Evolutionary conservation across 1,139 yeast species (phyloP).

Genomic region (Yamadazyma epiphylla): DNA sequence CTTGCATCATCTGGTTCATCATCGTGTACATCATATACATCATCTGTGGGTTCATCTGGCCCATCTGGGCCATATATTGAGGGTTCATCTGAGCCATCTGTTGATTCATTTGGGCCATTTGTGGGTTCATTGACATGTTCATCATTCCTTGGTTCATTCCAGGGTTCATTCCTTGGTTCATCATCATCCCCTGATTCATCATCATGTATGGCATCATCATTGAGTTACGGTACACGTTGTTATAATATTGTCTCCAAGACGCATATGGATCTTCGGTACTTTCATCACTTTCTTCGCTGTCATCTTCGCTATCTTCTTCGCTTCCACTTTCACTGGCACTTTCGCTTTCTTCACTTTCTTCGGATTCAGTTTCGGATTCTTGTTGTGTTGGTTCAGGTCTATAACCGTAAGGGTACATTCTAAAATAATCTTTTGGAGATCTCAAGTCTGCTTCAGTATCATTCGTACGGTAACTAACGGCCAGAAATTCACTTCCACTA

Average conservation of each 20-base stretch:
- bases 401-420: too few species aligned
- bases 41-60: conserved; percentile 8
- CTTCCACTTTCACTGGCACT: too few species aligned
- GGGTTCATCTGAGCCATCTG: too few species aligned
- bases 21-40: conserved; percentile 27
- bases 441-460: conserved; percentile 17
- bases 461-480: conserved; percentile 30
- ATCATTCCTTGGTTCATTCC: conserved; percentile 12
- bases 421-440: not conserved
- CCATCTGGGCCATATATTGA: too few species aligned
- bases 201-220: conserved; percentile 6
- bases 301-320: conserved; percentile 8
- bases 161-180: conserved; percentile 1
- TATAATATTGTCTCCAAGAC: conserved; percentile 15
- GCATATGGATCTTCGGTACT: conserved; percentile 6
- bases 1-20: conserved; percentile 4
- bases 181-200: conserved; percentile 4
- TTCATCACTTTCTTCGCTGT: conserved; percentile 4
- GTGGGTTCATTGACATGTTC: conserved; percentile 1
- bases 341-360: conserved; percentile 13
- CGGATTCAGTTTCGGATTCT: conserved; percentile 15
- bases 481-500: conserved; percentile 31
- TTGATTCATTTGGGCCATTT: conserved; percentile 10
- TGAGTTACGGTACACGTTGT: conserved; percentile 12
- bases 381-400: not conserved